Percentiles rank a stretch among this genome's conserved stretches.
These are phyloP conservation scores for Claviceps sp. DNA, from an alignment of 2,329 filamentous ascomycete genomes.

Conservation along the genomic window DNA sequence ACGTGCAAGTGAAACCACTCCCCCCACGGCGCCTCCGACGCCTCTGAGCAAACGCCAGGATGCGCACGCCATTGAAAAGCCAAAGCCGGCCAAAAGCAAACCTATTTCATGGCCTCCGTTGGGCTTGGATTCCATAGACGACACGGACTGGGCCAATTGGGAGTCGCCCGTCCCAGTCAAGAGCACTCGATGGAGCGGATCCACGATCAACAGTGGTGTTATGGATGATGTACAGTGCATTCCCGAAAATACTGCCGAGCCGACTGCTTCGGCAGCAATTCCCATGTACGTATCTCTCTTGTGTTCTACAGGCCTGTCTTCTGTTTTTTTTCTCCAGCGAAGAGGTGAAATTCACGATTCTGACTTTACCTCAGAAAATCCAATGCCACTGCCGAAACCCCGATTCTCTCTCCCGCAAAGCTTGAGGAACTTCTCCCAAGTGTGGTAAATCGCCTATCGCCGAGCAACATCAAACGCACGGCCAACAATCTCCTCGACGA, in stretches of 20 bases:
- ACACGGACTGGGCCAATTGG: slow-evolving; percentile 54
- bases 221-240: slow-evolving; percentile 31
- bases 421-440: slow-evolving; percentile 51
- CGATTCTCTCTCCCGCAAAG: slow-evolving; percentile 24
- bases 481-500: slow-evolving; percentile 81
- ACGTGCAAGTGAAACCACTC: slow-evolving; percentile 28
- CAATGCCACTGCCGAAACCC: slow-evolving; percentile 17
- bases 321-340: background rate
- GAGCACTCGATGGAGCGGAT: slow-evolving; percentile 51
- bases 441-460: slow-evolving; percentile 56
- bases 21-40: slow-evolving; percentile 16
- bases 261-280: slow-evolving; percentile 21
- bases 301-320: background rate
- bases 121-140: slow-evolving; percentile 42
- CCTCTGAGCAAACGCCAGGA: slow-evolving; percentile 17
- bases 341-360: background rate
- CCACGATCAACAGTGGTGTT: slow-evolving; percentile 32
- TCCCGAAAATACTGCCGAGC: slow-evolving; percentile 35
- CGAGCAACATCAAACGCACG: slow-evolving; percentile 66
- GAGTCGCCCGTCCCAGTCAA: slow-evolving; percentile 41
- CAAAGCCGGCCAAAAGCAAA: slow-evolving; percentile 32
- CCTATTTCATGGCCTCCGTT: slow-evolving; percentile 48
- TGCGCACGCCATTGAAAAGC: slow-evolving; percentile 16
- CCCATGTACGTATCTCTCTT: background rate
- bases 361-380: slow-evolving; percentile 13